Base-by-base conservation (phyloP, 306 rosid genomes). In the Dalbergia oliveri region DNA sequence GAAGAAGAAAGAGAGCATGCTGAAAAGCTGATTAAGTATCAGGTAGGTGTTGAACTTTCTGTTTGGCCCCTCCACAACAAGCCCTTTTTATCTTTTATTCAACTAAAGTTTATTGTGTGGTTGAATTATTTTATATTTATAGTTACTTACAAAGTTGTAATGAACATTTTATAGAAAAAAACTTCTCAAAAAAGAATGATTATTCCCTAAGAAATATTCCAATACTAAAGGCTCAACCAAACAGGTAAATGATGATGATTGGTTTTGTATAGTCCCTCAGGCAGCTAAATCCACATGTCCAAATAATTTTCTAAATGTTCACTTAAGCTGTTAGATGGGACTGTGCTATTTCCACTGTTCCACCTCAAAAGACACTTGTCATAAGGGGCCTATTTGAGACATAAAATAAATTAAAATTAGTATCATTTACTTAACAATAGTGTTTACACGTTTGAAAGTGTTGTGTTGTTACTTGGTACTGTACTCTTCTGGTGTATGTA, bases 1-100 rank as follows among this genome's bases (percentile, higher is more conserved):
- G 92, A 86, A 47, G 92, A 88, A 79, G 92, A 86, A 79, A 86
- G 89, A 79, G 89, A 69, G 73, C 92, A 88, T 58, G 92, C 92
- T 67, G 92, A 88, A 21, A 82, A 86, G 61, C 78, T 88, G 4
- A 81, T 86, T 8, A 82, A 84, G 63, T 88, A 47, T 79, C 91
- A 88, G 79, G 86, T 87, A 34, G 4, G 71, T 61, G 45, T 41
- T 60, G 50, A 50, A 16, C 33, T 23, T 19, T 3, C 15, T 76
- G 19, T 58, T 12, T 50, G 21, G 10, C 64, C 44, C 10, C 16
- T 44, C 34, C 4, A 11, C 33, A 6, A 19, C 6, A 44, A 58
- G 13, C 53, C 15, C 19, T 26, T 19, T 72, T 62, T 35, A 45
- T 26, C 10, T 56, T 8, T 47, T 43, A 5, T 43, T 11, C 43